Conservation (phyloP, 345 rosid genomes). For the Syzygium grande region DNA sequence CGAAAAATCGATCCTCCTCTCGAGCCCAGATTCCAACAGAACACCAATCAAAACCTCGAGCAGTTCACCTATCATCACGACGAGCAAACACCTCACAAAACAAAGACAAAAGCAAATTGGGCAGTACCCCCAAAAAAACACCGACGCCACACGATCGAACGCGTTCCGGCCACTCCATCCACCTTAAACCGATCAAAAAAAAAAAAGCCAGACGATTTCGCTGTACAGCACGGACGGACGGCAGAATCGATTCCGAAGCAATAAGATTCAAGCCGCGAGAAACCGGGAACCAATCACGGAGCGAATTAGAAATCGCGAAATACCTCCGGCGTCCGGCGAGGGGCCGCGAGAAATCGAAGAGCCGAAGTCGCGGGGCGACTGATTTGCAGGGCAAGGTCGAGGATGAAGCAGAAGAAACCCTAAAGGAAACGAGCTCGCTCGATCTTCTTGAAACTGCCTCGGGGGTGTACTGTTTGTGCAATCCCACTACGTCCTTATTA, state of each 20-base stretch:
- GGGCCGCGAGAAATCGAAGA: not conserved
- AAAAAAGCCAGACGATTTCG: not conserved
- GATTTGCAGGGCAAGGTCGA: not conserved
- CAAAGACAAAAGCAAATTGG: not conserved
- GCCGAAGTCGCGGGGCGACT: not conserved
- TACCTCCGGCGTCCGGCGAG: not conserved
- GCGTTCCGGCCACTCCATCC: not conserved
- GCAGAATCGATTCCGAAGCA: not conserved
- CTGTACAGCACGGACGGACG: not conserved
- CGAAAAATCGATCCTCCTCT: not conserved
- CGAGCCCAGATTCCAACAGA: not conserved
- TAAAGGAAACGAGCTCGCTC: not conserved
- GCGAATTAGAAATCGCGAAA: not conserved
- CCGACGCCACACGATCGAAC: not conserved
- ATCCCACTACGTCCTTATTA: constrained; percentile 3
- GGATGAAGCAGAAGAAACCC: not conserved
- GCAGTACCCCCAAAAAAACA: not conserved
- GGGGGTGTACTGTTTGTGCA: not conserved
- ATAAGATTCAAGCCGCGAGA: not conserved
- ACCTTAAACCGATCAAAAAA: not conserved
- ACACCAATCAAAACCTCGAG: not conserved
- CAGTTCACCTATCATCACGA: not conserved
- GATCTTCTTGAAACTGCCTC: not conserved
- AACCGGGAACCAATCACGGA: not conserved
- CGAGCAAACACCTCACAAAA: not conserved